Base-by-base conservation (phyloP, 1,284 basidiomycete genomes). In the Xerocomus cyaneibrunnescens region DNA sequence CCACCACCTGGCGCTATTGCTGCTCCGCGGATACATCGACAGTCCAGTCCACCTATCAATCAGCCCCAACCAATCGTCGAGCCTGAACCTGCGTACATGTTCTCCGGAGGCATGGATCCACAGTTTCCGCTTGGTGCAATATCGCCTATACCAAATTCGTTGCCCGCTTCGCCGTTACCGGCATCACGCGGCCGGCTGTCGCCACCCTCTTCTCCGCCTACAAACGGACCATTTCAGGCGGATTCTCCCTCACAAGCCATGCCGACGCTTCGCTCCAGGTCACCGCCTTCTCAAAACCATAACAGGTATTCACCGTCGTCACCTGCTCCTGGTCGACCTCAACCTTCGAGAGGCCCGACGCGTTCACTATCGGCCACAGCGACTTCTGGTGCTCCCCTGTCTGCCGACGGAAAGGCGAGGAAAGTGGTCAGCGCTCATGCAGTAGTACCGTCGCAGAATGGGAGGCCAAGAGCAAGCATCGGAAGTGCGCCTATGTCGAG, bases 331-430 rank as follows among this genome's bases (percentile, higher is more conserved):
- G 52, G 57, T 36, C 58, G 59, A 37, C 43, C 64, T 40, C 69
- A 67, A 32, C 65, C 69, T 9, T 66, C 66, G n/a, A 75, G 76
- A 52, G 58, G 69, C 16, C 76, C 84, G 1, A 69, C 71, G n/a
- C 80, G 87, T 34, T 89, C 87, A 17, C 57, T 85, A 48, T 88
- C 85, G 5, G 86, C 86, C 5, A 85, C 79, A 35, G 84, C 78
- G 10, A 62, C 69, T 30, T 66, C 78, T 9, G 71, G 78, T 14
- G 55, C 70, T 25, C 68, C 74, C n/a, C 69, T 72, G 22, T 62
- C 69, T 42, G 55, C 66, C 40, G 85, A 86, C 62, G 82, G 81
- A 40, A 80, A 77, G 57, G 52, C 80, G 42, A 78, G 84, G 60
- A 89, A 89, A 67, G 80, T 78, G 12, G 65, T 72, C 49, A 88